phyloP scores from a whole-genome alignment of 75 land plant species.

The Gnetum montanum region DNA sequence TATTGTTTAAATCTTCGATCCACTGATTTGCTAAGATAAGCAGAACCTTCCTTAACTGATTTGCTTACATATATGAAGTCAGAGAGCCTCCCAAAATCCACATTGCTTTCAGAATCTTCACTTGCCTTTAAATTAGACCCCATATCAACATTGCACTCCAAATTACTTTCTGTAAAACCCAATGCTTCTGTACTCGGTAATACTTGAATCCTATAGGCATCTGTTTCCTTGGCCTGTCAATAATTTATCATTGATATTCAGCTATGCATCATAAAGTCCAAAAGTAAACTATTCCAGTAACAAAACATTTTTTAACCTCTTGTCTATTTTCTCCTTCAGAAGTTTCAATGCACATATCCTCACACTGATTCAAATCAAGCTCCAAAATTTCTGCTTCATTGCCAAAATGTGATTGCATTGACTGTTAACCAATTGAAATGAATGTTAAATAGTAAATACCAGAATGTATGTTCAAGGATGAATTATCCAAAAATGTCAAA shows the following conservation, averaged over 20 bases:
- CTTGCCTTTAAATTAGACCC: slow-evolving; percentile 27
- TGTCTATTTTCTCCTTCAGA: slow-evolving; percentile 39
- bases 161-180: no score
- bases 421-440: background rate
- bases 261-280: no score
- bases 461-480: background rate
- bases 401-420: slow-evolving; percentile 19
- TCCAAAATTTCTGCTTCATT: slow-evolving; percentile 25
- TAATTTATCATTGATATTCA: background rate
- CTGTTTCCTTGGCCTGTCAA: slow-evolving; percentile 25
- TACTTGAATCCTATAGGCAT: slow-evolving; percentile 25
- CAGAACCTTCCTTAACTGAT: slow-evolving; percentile 21
- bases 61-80: slow-evolving; percentile 22
- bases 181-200: slow-evolving; percentile 27
- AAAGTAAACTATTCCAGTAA: no score
- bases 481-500: background rate
- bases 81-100: slow-evolving; percentile 32
- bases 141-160: no score
- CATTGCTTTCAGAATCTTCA: slow-evolving; percentile 24
- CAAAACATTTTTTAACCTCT: no score
- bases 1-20: slow-evolving; percentile 41
- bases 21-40: slow-evolving; percentile 16
- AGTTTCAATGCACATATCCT: slow-evolving; percentile 23
- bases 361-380: slow-evolving; percentile 23
- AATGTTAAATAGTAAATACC: background rate